Evolutionary conservation across 768 basidiomycete species (phyloP).

Genomic region (Lyophyllum atratum): DNA sequence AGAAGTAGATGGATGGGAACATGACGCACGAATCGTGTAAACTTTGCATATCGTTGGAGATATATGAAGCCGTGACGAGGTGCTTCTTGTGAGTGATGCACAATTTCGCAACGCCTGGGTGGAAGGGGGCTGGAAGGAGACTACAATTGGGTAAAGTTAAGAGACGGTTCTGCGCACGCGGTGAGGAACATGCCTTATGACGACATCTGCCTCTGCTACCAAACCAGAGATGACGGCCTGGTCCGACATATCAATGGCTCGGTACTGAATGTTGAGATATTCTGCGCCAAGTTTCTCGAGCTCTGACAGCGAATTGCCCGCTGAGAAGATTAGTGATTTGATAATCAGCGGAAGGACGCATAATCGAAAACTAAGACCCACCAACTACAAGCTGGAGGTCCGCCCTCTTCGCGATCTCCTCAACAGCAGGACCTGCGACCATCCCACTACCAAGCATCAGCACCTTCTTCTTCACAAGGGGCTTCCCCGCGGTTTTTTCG

Average conservation of each 20-base stretch:
- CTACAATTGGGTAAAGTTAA: conserved; percentile 37
- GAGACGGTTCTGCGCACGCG: neutral
- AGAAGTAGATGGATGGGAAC: neutral
- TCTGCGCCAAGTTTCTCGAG: conserved; percentile 47
- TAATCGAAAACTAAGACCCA: conserved; percentile 38
- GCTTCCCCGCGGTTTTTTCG: neutral
- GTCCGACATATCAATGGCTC: conserved; percentile 63
- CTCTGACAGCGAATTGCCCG: conserved; percentile 70
- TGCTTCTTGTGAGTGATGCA: conserved; percentile 74
- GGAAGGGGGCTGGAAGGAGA: conserved; percentile 77
- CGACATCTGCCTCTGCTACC: conserved; percentile 69
- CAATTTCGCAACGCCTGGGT: conserved; percentile 66
- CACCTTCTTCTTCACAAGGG: conserved; percentile 57
- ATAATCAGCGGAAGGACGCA: conserved; percentile 1
- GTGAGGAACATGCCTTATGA: conserved; percentile 68
- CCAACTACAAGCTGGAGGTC: conserved; percentile 79
- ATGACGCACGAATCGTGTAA: conserved; percentile 58
- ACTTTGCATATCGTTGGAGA: conserved; percentile 72
- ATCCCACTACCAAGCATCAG: conserved; percentile 92
- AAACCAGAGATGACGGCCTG: conserved; percentile 45
- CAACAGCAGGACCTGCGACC: conserved; percentile 89
- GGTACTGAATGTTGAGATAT: conserved; percentile 53
- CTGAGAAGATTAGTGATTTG: conserved; percentile 39
- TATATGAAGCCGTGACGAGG: conserved; percentile 91
- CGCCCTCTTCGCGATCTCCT: conserved; percentile 60